Conservation (phyloP, 1,284 basidiomycete genomes). For the Pseudozyma hubeiensis region DNA sequence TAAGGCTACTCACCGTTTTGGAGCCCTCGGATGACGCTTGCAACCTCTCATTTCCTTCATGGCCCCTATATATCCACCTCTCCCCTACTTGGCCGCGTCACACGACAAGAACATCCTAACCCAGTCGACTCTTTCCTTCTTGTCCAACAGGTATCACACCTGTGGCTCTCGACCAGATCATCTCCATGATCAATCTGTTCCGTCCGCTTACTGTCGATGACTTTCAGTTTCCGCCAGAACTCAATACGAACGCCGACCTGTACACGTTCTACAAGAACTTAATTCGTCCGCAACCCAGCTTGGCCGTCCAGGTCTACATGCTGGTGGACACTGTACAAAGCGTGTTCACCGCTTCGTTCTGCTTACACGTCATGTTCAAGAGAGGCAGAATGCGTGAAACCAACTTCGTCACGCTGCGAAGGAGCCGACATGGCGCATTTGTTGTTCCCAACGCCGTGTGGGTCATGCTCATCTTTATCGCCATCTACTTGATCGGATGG, state of each 20-base stretch:
- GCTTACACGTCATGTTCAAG: conserved; percentile 12
- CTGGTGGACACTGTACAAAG: conserved; percentile 18
- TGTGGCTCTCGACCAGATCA: too few relatives aligned
- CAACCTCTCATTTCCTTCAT: too few relatives aligned
- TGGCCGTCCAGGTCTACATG: conserved; percentile 23
- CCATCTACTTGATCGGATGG: conserved; percentile 4
- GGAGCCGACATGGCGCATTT: conserved; percentile 12
- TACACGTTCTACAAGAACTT: conserved; percentile 2
- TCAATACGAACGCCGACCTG: conserved; percentile 13
- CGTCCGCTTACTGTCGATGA: neutral
- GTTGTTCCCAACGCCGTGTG: conserved; percentile 27
- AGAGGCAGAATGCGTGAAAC: conserved; percentile 12
- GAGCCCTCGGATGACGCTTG: too few relatives aligned
- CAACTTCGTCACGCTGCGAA: conserved; percentile 5
- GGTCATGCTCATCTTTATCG: neutral
- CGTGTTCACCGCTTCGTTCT: conserved; percentile 11
- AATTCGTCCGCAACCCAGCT: conserved; percentile 9
- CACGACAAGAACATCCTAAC: too few relatives aligned
- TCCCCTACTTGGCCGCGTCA: too few relatives aligned
- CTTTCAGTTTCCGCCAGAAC: neutral
- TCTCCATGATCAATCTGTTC: too few relatives aligned
- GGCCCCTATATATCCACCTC: too few relatives aligned
- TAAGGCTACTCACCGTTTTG: too few relatives aligned
- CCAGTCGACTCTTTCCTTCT: too few relatives aligned
- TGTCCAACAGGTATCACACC: too few relatives aligned